phyloP scores from a whole-genome alignment of 495 filamentous ascomycete species.

The Penicillium diatomitis region DNA sequence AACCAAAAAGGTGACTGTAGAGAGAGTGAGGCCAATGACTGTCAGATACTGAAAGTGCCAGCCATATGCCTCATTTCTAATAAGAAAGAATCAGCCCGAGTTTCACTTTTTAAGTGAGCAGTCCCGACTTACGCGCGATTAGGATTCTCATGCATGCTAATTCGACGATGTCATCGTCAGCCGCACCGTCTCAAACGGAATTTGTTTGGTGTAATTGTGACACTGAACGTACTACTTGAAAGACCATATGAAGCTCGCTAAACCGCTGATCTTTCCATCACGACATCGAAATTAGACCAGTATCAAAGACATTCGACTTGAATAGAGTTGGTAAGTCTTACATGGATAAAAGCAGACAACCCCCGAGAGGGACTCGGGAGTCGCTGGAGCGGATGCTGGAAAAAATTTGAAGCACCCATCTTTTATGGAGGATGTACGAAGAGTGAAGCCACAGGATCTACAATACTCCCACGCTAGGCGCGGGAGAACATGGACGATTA shows the following conservation, averaged over 20 bases:
- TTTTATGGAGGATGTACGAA: neutral
- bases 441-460: too few relatives aligned
- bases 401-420: slow-evolving; percentile 8
- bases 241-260: slow-evolving; percentile 57
- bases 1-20: slow-evolving; percentile 57
- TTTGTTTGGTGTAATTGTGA: too few relatives aligned
- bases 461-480: too few relatives aligned
- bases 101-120: neutral
- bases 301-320: too few relatives aligned
- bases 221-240: slow-evolving; percentile 49
- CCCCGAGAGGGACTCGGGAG: slow-evolving; percentile 60
- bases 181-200: too few relatives aligned
- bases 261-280: slow-evolving; percentile 39
- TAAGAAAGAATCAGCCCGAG: neutral
- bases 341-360: slow-evolving; percentile 61
- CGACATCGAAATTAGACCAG: too few relatives aligned
- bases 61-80: slow-evolving; percentile 61
- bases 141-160: slow-evolving; percentile 38
- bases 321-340: slow-evolving; percentile 18
- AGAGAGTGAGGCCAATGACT: slow-evolving; percentile 66
- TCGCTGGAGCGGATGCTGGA: slow-evolving; percentile 62
- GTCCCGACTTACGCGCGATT: slow-evolving; percentile 31
- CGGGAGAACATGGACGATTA: too few relatives aligned
- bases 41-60: slow-evolving; percentile 83
- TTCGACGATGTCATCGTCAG: too few relatives aligned